These are phyloP conservation scores for Talaromyces pinophilus DNA, from an alignment of 2,329 filamentous ascomycete species.

Conservation along the genomic window DNA sequence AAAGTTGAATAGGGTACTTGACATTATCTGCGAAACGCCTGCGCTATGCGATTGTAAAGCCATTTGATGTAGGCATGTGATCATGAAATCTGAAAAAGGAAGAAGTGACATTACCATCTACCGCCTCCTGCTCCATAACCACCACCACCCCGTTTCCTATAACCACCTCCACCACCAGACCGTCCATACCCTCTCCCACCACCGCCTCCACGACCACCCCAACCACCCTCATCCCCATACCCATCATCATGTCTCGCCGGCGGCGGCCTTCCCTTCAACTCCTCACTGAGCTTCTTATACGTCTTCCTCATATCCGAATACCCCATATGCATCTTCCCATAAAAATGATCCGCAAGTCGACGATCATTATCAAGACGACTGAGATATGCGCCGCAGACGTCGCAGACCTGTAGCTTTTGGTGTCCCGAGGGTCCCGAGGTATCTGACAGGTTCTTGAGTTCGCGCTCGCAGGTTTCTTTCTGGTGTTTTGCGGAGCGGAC, in stretches of 20 bases:
- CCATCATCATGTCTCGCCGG: conserved; percentile 60
- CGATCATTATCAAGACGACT: conserved; percentile 91
- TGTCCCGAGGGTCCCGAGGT: conserved; percentile 91
- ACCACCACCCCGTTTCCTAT: conserved; percentile 12
- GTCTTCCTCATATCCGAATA: conserved; percentile 98
- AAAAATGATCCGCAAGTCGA: conserved; percentile 93
- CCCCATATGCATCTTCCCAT: conserved; percentile 98
- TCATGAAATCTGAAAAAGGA: conserved; percentile 4
- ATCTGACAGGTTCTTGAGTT: conserved; percentile 86
- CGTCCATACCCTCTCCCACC: conserved; percentile 43
- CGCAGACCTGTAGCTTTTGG: conserved; percentile 97
- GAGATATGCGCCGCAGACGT: conserved; percentile 95
- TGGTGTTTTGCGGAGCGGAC: conserved; percentile 76
- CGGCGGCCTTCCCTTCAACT: conserved; percentile 72
- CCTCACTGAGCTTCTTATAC: conserved; percentile 80
- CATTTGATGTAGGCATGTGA: conserved; percentile 18
- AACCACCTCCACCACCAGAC: conserved; percentile 45
- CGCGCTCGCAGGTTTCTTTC: conserved; percentile 80
- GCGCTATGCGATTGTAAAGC: conserved; percentile 43
- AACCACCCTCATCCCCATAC: conserved; percentile 57
- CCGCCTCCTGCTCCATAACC: conserved; percentile 5
- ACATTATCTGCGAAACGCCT: conserved; percentile 37
- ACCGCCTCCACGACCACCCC: conserved; percentile 50
- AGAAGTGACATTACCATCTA: conserved; percentile 39
- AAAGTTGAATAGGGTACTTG: not conserved